A percentile compares a stretch with the other conserved stretches of the same genome.
Evolutionary conservation across 2,329 filamentous ascomycete genomes (phyloP).

Genomic region (Botryotinia convoluta): DNA sequence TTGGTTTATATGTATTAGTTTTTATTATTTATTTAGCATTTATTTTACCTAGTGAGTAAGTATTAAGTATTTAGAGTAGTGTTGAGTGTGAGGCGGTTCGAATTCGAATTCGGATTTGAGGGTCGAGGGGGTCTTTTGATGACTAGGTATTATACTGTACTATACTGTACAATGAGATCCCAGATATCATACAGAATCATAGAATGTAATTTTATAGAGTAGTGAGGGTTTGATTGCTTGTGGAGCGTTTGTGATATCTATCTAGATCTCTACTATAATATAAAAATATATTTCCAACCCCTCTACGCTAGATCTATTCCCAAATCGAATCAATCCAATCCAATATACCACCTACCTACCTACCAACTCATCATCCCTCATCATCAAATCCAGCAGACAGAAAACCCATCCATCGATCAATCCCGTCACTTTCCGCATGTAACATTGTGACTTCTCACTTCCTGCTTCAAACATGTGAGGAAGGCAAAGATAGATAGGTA

Average conservation of each 20-base stretch:
- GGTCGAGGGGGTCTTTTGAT: too few relatives aligned
- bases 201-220: neutral
- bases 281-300: neutral
- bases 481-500: neutral
- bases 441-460: neutral
- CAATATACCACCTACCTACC: neutral
- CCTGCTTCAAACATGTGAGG: neutral
- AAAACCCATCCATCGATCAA: neutral
- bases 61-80: too few relatives aligned
- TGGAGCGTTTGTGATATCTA: too few relatives aligned
- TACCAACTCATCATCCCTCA: neutral
- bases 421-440: neutral
- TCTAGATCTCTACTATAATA: too few relatives aligned
- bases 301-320: neutral
- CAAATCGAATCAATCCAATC: neutral
- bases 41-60: neutral
- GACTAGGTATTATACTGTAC: too few relatives aligned
- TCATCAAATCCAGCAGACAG: too few relatives aligned
- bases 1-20: neutral
- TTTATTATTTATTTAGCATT: neutral
- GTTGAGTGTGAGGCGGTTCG: neutral
- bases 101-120: neutral
- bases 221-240: too few relatives aligned
- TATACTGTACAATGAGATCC: neutral
- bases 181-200: neutral